Conservation (phyloP, 768 basidiomycete genomes). For the Tulasnella sp. region DNA sequence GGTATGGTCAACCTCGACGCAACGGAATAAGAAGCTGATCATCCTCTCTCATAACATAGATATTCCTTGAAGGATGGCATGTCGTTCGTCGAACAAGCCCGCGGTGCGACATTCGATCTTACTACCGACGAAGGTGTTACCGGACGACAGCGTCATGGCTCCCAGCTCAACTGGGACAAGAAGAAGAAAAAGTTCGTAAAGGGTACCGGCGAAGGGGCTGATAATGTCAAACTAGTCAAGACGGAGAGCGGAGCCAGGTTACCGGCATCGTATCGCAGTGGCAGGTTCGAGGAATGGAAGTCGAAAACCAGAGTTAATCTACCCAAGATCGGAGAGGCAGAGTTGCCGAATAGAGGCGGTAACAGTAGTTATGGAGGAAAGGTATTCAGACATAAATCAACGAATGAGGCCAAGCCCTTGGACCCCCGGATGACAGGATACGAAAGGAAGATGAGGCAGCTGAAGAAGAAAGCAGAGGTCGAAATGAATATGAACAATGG, state of each 20-base stretch:
- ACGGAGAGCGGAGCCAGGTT: slow-evolving; percentile 86
- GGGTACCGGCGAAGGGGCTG: slow-evolving; percentile 71
- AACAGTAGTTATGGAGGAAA: slow-evolving; percentile 35
- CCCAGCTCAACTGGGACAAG: slow-evolving; percentile 75
- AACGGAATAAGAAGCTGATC: neutral
- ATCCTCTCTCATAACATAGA: slow-evolving; percentile 29
- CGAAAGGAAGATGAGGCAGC: slow-evolving; percentile 54
- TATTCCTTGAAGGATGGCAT: slow-evolving; percentile 85
- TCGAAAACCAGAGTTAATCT: slow-evolving; percentile 56
- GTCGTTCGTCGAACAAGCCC: slow-evolving; percentile 73
- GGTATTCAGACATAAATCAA: slow-evolving; percentile 57
- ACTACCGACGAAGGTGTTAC: slow-evolving; percentile 58
- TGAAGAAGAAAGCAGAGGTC: slow-evolving; percentile 42
- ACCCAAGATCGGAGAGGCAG: slow-evolving; percentile 73
- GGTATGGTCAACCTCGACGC: slow-evolving; percentile 38
- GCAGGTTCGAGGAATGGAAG: slow-evolving; percentile 93
- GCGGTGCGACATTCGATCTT: slow-evolving; percentile 68
- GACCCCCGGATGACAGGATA: slow-evolving; percentile 62
- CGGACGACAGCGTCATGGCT: slow-evolving; percentile 42
- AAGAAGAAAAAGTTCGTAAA: slow-evolving; percentile 91
- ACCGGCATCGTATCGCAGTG: slow-evolving; percentile 84
- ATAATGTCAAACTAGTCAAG: slow-evolving; percentile 86
- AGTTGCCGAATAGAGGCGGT: slow-evolving; percentile 30
- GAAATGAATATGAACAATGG: slow-evolving; percentile 16
- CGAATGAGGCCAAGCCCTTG: slow-evolving; percentile 53